These are phyloP conservation scores for Pseudocercospora musae DNA, from an alignment of 2,329 filamentous ascomycete species.

Conservation along the genomic window DNA sequence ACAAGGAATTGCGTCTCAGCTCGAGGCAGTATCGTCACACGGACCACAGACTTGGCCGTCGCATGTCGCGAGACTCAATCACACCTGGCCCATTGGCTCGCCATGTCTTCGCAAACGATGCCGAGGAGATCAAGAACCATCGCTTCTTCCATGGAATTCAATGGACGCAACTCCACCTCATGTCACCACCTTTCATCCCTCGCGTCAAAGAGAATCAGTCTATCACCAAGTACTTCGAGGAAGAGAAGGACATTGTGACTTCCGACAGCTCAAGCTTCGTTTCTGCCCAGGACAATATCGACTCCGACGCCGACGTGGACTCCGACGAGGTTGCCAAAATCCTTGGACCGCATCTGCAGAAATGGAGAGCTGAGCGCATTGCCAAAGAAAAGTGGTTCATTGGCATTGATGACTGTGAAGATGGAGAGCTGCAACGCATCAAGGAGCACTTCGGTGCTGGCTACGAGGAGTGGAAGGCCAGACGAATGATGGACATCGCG, in stretches of 20 bases:
- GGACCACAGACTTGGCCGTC: slow-evolving; percentile 45
- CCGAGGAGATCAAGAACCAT: slow-evolving; percentile 84
- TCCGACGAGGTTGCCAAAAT: slow-evolving; percentile 13
- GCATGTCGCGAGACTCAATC: slow-evolving; percentile 48
- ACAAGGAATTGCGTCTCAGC: slow-evolving; percentile 72
- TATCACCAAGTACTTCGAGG: slow-evolving; percentile 83
- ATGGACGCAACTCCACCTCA: slow-evolving; percentile 72
- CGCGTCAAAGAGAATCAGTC: slow-evolving; percentile 54
- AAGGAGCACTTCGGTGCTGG: slow-evolving; percentile 32
- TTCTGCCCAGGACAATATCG: slow-evolving; percentile 24
- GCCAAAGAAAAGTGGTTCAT: slow-evolving; percentile 31
- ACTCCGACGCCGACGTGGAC: slow-evolving; percentile 12
- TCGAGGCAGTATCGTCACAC: slow-evolving; percentile 66
- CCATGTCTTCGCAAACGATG: slow-evolving; percentile 76
- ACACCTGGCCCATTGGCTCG: slow-evolving; percentile 22
- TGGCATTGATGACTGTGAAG: slow-evolving; percentile 30
- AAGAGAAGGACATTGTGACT: slow-evolving; percentile 64
- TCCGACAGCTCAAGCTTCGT: slow-evolving; percentile 31
- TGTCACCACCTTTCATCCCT: slow-evolving; percentile 75
- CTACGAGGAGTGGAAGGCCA: slow-evolving; percentile 32
- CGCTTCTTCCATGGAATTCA: slow-evolving; percentile 76
- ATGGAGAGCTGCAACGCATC: slow-evolving; percentile 31
- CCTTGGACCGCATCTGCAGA: slow-evolving; percentile 15
- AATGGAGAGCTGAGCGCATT: slow-evolving; percentile 26
- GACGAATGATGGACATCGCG: slow-evolving; percentile 27